Conservation (phyloP, 495 filamentous ascomycete species). For the Baudoinia panamericana region DNA sequence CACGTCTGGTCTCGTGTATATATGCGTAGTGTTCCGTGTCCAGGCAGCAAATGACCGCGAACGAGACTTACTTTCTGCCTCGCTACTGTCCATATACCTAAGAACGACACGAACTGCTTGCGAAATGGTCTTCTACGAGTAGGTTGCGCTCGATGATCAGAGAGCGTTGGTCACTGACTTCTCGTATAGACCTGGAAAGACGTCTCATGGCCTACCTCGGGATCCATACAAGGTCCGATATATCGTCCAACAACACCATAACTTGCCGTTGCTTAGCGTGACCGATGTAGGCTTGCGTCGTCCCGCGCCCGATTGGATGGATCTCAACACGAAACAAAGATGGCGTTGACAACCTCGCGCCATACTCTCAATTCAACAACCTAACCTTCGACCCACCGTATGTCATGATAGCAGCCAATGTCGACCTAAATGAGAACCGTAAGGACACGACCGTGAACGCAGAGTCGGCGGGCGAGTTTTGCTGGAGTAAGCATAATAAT, state of each 20-base stretch:
- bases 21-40: no score
- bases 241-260: neutral
- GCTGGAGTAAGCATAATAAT: no score
- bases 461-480: conserved; percentile 40
- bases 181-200: conserved; percentile 20
- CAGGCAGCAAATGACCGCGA: no score
- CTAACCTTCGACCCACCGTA: conserved; percentile 47
- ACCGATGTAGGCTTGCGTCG: conserved; percentile 28
- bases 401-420: conserved; percentile 44
- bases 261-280: neutral
- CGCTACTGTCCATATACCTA: no score
- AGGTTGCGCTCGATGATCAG: no score
- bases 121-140: conserved; percentile 1
- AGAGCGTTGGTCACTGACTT: conserved; percentile 1
- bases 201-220: conserved; percentile 19
- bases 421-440: conserved; percentile 31
- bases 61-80: no score
- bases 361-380: conserved; percentile 48
- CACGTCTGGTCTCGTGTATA: no score
- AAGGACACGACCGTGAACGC: conserved; percentile 44
- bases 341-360: conserved; percentile 38
- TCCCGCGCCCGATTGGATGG: conserved; percentile 32
- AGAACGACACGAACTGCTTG: no score
- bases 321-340: conserved; percentile 26
- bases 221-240: conserved; percentile 23